Conservation (phyloP, 2,329 filamentous ascomycete genomes). For the Zelopaecilomyces penicillatus region DNA sequence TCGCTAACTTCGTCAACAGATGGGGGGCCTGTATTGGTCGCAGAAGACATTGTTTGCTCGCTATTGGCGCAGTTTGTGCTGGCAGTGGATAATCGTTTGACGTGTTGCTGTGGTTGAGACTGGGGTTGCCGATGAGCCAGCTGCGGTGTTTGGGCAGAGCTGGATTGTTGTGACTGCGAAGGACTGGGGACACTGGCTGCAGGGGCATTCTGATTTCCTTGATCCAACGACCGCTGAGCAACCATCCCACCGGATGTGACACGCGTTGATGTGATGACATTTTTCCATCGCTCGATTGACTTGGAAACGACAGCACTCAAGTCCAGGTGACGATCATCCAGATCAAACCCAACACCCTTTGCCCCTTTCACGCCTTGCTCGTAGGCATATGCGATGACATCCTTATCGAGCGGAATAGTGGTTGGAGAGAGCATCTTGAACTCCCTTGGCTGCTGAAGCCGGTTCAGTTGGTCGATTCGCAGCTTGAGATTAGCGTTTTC, state of each 20-base stretch:
- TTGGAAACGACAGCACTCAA: slow-evolving; percentile 42
- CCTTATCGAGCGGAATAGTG: slow-evolving; percentile 43
- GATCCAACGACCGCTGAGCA: slow-evolving; percentile 41
- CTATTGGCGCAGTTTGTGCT: slow-evolving; percentile 27
- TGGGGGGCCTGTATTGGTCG: slow-evolving; percentile 27
- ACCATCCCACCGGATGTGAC: slow-evolving; percentile 36
- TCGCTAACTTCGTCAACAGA: slow-evolving; percentile 40
- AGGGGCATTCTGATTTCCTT: slow-evolving; percentile 15
- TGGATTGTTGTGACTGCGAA: slow-evolving; percentile 15
- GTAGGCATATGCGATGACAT: slow-evolving; percentile 37
- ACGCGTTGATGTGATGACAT: slow-evolving; percentile 46
- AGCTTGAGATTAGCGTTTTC: slow-evolving; percentile 48
- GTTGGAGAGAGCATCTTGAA: slow-evolving; percentile 45
- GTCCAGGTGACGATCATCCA: slow-evolving; percentile 45
- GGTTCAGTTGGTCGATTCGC: slow-evolving; percentile 52
- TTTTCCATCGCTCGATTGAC: slow-evolving; percentile 56
- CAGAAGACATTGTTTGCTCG: slow-evolving; percentile 24
- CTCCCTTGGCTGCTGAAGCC: slow-evolving; percentile 51
- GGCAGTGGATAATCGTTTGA: slow-evolving; percentile 25
- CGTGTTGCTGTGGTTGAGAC: slow-evolving; percentile 6
- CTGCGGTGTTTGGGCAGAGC: slow-evolving; percentile 15
- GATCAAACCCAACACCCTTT: slow-evolving; percentile 34
- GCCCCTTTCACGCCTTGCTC: slow-evolving; percentile 35
- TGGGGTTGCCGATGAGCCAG: slow-evolving; percentile 12
- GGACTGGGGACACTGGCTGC: slow-evolving; percentile 16